These are phyloP conservation scores for Anthoceros angustus DNA, from an alignment of 225 moss, liverwort and hornwort genomes.

Conservation along the genomic window DNA sequence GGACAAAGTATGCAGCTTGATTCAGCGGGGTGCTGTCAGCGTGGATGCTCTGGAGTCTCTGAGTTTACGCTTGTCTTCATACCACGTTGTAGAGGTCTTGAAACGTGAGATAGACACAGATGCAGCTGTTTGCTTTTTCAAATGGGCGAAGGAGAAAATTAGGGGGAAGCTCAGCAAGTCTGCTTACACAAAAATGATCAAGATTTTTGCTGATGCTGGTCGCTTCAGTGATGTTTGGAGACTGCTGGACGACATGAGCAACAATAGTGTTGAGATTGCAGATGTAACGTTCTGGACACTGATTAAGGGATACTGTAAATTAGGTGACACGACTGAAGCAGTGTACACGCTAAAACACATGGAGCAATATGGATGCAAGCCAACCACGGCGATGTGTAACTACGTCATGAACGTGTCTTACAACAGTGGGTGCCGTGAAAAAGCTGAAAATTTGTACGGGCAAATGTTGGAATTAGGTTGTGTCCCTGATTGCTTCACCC, in stretches of 20 bases:
- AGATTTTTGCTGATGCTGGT: not conserved
- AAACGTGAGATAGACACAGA: not conserved
- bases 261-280: not conserved
- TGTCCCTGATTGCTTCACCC: slow-evolving; percentile 1
- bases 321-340: not conserved
- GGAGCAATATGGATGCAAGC: not conserved
- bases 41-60: not conserved
- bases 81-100: not conserved
- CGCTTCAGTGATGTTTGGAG: not conserved
- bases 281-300: not conserved
- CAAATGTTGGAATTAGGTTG: not conserved
- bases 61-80: not conserved
- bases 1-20: not conserved
- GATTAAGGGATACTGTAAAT: not conserved
- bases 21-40: slow-evolving; percentile 3
- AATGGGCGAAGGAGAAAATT: not conserved
- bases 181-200: not conserved
- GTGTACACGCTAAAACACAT: not conserved
- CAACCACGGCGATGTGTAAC: slow-evolving; percentile 1
- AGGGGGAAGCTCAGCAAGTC: not conserved
- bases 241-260: not conserved
- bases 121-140: slow-evolving; percentile 1
- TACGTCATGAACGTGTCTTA: not conserved
- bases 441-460: not conserved
- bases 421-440: not conserved